These are phyloP conservation scores for Aspergillus ochraceus DNA, from an alignment of 2,329 filamentous ascomycete species.

Conservation along the genomic window DNA sequence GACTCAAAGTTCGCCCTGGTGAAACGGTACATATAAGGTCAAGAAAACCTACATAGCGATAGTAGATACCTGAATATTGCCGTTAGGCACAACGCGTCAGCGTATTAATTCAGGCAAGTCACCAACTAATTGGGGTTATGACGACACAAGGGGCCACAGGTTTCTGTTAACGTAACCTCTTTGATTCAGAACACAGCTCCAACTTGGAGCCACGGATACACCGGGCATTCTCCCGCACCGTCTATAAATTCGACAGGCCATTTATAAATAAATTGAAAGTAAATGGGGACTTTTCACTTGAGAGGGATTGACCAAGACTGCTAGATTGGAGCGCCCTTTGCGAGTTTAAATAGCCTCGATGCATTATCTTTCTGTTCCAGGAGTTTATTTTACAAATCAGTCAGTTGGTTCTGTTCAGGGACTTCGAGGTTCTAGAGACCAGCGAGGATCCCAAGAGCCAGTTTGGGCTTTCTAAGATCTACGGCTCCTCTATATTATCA, in stretches of 20 bases:
- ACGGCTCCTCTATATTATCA: conserved; percentile 8
- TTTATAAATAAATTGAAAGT: conserved; percentile 5
- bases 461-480: conserved; percentile 13
- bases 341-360: conserved; percentile 7
- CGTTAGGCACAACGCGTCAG: conserved; percentile 2
- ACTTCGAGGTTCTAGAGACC: background rate
- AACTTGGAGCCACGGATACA: conserved; percentile 2
- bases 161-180: conserved; percentile 4
- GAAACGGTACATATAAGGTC: conserved; percentile 4
- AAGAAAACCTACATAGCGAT: conserved; percentile 2
- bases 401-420: background rate
- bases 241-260: conserved; percentile 2
- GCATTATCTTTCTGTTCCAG: conserved; percentile 7
- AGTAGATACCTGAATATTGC: conserved; percentile 4
- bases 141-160: conserved; percentile 2
- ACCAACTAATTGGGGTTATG: conserved; percentile 3
- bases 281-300: conserved; percentile 5
- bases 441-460: conserved; percentile 5
- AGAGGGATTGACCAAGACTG: conserved; percentile 7
- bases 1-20: conserved; percentile 1
- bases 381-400: conserved; percentile 2
- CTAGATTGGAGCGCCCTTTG: conserved; percentile 1
- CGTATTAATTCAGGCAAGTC: conserved; percentile 1
- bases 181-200: conserved; percentile 8
- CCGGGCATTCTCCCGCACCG: conserved; percentile 1